Evolutionary conservation across 176 grass and related monocot genomes (phyloP), one percentile per base, ranked within the genome.

Genomic region (Carex kokanica): DNA sequence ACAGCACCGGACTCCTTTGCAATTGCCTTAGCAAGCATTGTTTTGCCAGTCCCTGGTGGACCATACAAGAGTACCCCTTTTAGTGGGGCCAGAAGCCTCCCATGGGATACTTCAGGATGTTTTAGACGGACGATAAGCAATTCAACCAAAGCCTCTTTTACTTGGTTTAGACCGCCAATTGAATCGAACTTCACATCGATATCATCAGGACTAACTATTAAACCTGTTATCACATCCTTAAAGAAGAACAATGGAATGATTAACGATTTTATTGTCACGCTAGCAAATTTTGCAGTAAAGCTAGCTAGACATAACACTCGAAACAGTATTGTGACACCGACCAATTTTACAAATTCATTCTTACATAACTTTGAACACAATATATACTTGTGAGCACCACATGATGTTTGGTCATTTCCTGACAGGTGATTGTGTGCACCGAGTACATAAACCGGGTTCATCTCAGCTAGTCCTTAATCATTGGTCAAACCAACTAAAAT

Each of bases 1-100:
- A 95, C 89, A 40, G 93, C 89, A 38, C 91, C 91, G 0, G 93
- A 95, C 73, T 99, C 96, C 82, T 95, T 99, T 60, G 96, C 91
- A 65, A 99, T 93, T 67, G 93, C 96, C 71, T 99, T 95, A 58
- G 96, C 96, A 59, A 99, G 91, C 93, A 99, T 99, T 51, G 96
- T 99, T 90, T 99, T 99, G 2, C 93, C 93, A 0, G 96, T 99
- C 12, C 96, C 96, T 0, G 93, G 96, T 8, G 96, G 96, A 16
- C 93, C 96, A 54, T 92, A 91, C 67, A 99, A 89, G 32, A 98
- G 88, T 21, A 98, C 95, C 2, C 95, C 95, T 65, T 98, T 94
- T 87, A 93, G 88, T 3, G 92, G 92, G 82, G 90, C 84, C 80
- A 98, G 90, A 59, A 98, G 92, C 88, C 86, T 92, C n/a, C 92